Conservation (phyloP, 257 asterid genomes). For the Phtheirospermum japonicum region DNA sequence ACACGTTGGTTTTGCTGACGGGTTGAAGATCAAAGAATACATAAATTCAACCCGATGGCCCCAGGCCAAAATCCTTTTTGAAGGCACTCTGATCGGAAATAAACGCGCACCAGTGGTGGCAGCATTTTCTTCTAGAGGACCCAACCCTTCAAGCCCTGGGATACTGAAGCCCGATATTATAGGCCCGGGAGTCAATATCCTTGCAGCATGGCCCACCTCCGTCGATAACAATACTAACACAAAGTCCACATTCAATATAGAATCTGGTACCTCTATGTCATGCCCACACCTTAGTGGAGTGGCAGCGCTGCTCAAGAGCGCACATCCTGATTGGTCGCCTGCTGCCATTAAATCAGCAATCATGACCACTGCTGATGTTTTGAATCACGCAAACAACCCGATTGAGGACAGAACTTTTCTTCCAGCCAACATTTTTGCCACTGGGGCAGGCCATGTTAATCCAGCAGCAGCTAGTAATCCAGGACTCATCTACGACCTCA, state of each 20-base stretch:
- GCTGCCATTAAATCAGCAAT: too few relatives aligned
- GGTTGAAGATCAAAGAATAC: constrained; percentile 26
- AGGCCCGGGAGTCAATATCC: background rate
- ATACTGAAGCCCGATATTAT: constrained; percentile 63
- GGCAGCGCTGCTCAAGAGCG: too few relatives aligned
- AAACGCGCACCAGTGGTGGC: constrained; percentile 43
- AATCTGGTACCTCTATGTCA: too few relatives aligned
- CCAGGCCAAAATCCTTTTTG: constrained; percentile 35
- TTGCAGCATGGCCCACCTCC: background rate
- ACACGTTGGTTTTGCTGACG: constrained; percentile 28
- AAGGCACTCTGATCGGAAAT: constrained; percentile 49
- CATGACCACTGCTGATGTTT: background rate
- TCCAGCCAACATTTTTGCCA: too few relatives aligned
- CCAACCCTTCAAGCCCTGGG: constrained; percentile 33
- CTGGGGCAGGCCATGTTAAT: background rate
- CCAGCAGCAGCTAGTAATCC: background rate
- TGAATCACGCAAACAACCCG: too few relatives aligned
- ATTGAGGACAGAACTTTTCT: background rate
- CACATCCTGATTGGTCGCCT: too few relatives aligned
- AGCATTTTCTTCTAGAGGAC: constrained; percentile 51
- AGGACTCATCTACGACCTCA: too few relatives aligned
- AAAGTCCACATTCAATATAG: too few relatives aligned
- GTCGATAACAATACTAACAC: too few relatives aligned
- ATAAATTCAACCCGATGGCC: constrained; percentile 35
- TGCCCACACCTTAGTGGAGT: too few relatives aligned